Base-by-base conservation (phyloP, 768 basidiomycete species). In the Hirschioporus abietinus region DNA sequence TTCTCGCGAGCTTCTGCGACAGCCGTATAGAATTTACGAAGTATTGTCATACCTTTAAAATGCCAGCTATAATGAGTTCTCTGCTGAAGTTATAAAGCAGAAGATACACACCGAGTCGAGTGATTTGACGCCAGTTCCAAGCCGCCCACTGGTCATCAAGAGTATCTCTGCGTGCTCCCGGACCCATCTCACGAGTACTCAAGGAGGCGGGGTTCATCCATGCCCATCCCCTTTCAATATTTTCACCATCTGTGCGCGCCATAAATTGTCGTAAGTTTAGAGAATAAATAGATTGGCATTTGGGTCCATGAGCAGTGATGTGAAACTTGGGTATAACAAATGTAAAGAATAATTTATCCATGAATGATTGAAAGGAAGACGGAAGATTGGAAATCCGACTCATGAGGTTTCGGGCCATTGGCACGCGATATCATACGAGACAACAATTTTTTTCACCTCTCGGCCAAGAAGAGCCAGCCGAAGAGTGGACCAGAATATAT, bases 311-410 rank as follows among this genome's bases (percentile, higher is more conserved):
- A 17, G 65, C 67, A 15, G 67, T 63, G 17, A 70, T 63, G 61
- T 73, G 72, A 35, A 73, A 72, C 34, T 73, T 73, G 0, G 78
- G 78, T n/a, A 78, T 61, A 36, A 35, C 63, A 24, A 30, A 64
- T 18, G 27, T 9, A 26, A 69, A 63, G 25, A 25, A 25, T 7
- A 61, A 8, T 1, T 61, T 61, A 24, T 25, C 4, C 60, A 61
- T 61, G 18, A 25, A 25, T 3, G 30, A 34, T 17, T 34, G 60
- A 25, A 61, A 25, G 9, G 24, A 25, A 1, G 5, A 1, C 17
- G 63, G 63, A 23, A 27, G 35, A 20, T 17, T 36, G 6, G 30
- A 34, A 18, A 64, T 52, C 4, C 63, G 63, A 24, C 15, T 3
- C 25, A 27, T 27, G 9, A 64, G 24, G 36, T 64, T 68, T 64